A percentile compares a stretch with the other conserved stretches of the same genome.
Conservation (phyloP, 495 filamentous ascomycete species). For the Penicillium argentinense region DNA sequence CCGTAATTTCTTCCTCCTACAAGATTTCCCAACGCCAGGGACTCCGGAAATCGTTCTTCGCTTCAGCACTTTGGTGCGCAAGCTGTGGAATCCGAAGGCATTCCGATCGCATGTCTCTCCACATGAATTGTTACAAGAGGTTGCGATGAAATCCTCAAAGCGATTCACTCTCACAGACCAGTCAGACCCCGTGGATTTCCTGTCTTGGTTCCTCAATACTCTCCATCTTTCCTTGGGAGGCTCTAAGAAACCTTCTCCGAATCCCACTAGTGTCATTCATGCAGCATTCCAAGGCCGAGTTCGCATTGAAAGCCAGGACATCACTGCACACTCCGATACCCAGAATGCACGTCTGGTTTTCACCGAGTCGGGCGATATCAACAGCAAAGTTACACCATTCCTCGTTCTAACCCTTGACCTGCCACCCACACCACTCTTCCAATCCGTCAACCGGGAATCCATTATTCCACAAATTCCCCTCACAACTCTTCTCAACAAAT, state of each 20-base stretch:
- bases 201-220: constrained; percentile 96
- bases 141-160: constrained; percentile 85
- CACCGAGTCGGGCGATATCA: constrained; percentile 82
- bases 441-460: constrained; percentile 84
- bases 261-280: constrained; percentile 71
- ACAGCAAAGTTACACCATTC: constrained; percentile 73
- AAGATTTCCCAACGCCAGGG: constrained; percentile 49
- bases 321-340: constrained; percentile 87
- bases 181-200: constrained; percentile 93
- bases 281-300: constrained; percentile 90
- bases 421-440: constrained; percentile 92
- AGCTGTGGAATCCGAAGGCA: constrained; percentile 96
- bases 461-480: constrained; percentile 96
- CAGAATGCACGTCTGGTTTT: constrained; percentile 84
- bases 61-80: constrained; percentile 86
- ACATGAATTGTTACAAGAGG: constrained; percentile 94
- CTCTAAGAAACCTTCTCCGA: constrained; percentile 75
- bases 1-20: constrained; percentile 89
- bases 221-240: constrained; percentile 90
- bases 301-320: constrained; percentile 89
- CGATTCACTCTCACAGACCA: constrained; percentile 88
- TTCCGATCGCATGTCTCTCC: constrained; percentile 98
- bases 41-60: constrained; percentile 67
- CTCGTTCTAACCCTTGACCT: constrained; percentile 91
- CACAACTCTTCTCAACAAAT: constrained; percentile 86